These are phyloP conservation scores for Ustilago esculenta DNA, from an alignment of 1,284 basidiomycete genomes.

Conservation along the genomic window DNA sequence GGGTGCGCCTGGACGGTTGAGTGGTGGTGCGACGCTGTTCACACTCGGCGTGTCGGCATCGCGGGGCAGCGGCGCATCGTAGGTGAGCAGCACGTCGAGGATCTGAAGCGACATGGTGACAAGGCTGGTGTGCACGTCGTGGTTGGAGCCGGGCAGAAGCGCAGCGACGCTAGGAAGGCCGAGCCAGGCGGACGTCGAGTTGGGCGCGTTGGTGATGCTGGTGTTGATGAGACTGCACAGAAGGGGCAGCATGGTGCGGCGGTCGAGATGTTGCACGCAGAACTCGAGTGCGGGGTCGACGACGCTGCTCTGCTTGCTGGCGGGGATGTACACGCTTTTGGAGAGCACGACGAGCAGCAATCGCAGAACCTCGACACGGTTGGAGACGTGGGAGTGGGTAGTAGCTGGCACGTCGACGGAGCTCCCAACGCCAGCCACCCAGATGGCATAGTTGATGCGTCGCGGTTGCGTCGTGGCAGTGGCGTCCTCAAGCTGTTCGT, in stretches of 20 bases:
- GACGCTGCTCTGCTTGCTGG: slow-evolving; percentile 19
- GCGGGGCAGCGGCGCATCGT: slow-evolving; percentile 36
- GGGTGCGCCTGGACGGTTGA: slow-evolving; percentile 24
- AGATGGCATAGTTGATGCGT: slow-evolving; percentile 54
- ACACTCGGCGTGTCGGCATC: slow-evolving; percentile 32
- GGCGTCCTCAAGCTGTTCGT: slow-evolving; percentile 50
- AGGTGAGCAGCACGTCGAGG: slow-evolving; percentile 56
- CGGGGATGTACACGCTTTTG: slow-evolving; percentile 61
- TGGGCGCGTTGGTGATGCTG: slow-evolving; percentile 45
- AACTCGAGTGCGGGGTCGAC: slow-evolving; percentile 45
- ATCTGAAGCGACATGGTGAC: slow-evolving; percentile 54
- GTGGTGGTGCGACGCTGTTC: slow-evolving; percentile 30
- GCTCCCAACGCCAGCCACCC: slow-evolving; percentile 63
- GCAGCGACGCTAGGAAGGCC: slow-evolving; percentile 29
- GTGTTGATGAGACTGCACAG: slow-evolving; percentile 64
- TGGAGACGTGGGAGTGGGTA: slow-evolving; percentile 44
- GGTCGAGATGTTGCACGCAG: slow-evolving; percentile 47
- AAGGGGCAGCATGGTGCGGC: slow-evolving; percentile 54
- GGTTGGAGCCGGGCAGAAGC: slow-evolving; percentile 31
- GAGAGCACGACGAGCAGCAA: slow-evolving; percentile 60
- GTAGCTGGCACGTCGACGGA: slow-evolving; percentile 54
- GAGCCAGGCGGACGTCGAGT: slow-evolving; percentile 37
- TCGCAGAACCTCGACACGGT: slow-evolving; percentile 58
- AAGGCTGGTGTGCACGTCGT: slow-evolving; percentile 39
- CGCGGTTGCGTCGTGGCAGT: not conserved